Base-by-base conservation (phyloP, 306 rosid species). In the Malus sylvestris region DNA sequence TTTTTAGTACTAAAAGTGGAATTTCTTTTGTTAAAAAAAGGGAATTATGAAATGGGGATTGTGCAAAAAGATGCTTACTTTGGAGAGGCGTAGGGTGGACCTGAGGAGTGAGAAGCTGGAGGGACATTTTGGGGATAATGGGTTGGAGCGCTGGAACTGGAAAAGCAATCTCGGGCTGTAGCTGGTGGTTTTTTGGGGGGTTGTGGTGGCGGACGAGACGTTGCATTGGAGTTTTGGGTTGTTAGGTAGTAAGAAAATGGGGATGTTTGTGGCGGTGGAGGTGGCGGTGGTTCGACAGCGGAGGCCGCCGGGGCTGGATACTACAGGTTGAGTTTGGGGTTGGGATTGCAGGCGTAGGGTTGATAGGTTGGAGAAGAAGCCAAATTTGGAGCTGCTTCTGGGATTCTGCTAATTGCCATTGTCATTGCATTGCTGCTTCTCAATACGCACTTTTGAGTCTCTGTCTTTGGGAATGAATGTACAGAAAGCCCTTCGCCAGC, bases 401-500 rank as follows among this genome's bases (percentile, higher is more conserved):
- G 93, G 91, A 70, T 87, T 90, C 10, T 78, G 89, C 71, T 71
- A 22, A 73, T 42, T 82, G 44, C 58, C 76, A 6, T 60, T 80
- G 40, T 82, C 83, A n/a, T 1, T 86, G 83, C 61, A 35, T 6
- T 85, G 73, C 3, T 42, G 77, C 80, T 85, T 89, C 25, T 86
- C 85, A 16, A 83, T 72, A 27, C 72, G 14, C 13, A 75, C 78
- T 64, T 78, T 86, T 29, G 87, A 40, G 25, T 88, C 86, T 75
- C 73, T 84, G 22, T 92, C 93, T 81, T 85, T 88, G 10, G 93
- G 87, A 63, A 89, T 87, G 12, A 97, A 92, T 42, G 99, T 91
- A 78, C 99, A 96, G 42, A 96, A 96, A 3, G 97, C 98, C 73
- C 97, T 86, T 87, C 98, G 91, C 99, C 99, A 96, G 35, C 98